phyloP scores from a whole-genome alignment of 257 asterid species.

The Cordia subcordata region DNA sequence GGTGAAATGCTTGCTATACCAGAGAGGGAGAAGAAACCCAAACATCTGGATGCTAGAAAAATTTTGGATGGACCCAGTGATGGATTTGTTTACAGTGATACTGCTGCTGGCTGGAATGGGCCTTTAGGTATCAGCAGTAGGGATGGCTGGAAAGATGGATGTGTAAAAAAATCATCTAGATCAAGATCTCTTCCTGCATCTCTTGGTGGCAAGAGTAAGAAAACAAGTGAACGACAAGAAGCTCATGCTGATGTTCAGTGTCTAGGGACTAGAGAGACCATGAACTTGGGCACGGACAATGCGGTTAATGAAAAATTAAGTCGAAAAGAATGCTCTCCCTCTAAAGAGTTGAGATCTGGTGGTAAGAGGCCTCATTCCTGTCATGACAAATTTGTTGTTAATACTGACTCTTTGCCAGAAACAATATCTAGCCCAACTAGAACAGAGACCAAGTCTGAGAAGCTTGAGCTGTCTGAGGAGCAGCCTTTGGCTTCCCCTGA shows the following conservation, averaged over 20 bases:
- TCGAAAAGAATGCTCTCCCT: constrained; percentile 27
- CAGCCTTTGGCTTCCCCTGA: constrained; percentile 24
- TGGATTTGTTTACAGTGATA: constrained; percentile 25
- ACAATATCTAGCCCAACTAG: constrained; percentile 35
- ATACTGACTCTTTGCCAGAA: constrained; percentile 34
- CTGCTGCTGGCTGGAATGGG: constrained; percentile 5
- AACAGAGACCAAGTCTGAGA: constrained; percentile 2
- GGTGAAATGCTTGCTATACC: constrained; percentile 80
- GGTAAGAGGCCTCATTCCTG: constrained; percentile 34
- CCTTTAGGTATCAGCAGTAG: constrained; percentile 48
- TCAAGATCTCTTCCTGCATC: constrained; percentile 58
- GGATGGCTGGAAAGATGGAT: constrained; percentile 74
- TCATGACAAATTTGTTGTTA: constrained; percentile 22
- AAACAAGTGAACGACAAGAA: constrained; percentile 32
- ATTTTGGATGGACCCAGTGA: constrained; percentile 19
- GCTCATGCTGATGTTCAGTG: constrained; percentile 24
- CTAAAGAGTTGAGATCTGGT: constrained; percentile 34
- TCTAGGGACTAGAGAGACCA: constrained; percentile 24
- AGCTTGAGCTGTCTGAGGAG: constrained; percentile 19
- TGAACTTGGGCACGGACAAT: constrained; percentile 32
- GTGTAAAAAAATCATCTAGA: constrained; percentile 38
- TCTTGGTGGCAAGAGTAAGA: constrained; percentile 33
- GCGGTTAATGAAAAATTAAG: constrained; percentile 35
- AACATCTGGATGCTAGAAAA: constrained; percentile 29
- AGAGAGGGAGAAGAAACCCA: constrained; percentile 30